Evolutionary conservation across 257 asterid genomes (phyloP).

Genomic region (Capsicum baccatum): DNA sequence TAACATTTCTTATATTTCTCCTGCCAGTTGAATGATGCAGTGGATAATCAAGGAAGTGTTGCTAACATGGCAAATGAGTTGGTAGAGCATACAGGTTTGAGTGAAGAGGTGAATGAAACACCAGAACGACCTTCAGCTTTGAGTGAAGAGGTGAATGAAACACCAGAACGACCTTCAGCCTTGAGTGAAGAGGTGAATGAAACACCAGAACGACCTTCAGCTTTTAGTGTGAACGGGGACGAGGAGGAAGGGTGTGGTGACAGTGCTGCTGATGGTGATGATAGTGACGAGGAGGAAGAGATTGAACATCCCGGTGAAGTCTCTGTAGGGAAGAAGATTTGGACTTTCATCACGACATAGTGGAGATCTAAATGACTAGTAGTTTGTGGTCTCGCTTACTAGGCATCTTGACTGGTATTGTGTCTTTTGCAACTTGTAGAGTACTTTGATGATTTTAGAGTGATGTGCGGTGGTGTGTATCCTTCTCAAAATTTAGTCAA

Average conservation of each 20-base stretch:
- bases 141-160: slow-evolving; percentile 67
- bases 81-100: slow-evolving; percentile 45
- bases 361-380: neutral
- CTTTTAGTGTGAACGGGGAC: slow-evolving; percentile 31
- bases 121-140: slow-evolving; percentile 43
- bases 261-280: slow-evolving; percentile 47
- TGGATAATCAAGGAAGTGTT: slow-evolving; percentile 40
- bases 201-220: slow-evolving; percentile 48
- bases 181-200: slow-evolving; percentile 65
- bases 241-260: slow-evolving; percentile 38
- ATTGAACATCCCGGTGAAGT: slow-evolving; percentile 87
- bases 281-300: slow-evolving; percentile 57
- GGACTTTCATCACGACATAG: slow-evolving; percentile 90
- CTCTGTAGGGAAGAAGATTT: slow-evolving; percentile 88
- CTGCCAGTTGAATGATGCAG: slow-evolving; percentile 55
- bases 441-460: slow-evolving; percentile 10
- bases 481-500: slow-evolving; percentile 25
- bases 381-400: slow-evolving; percentile 14
- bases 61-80: slow-evolving; percentile 38
- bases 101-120: slow-evolving; percentile 71
- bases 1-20: slow-evolving; percentile 31
- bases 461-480: slow-evolving; percentile 26
- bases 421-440: slow-evolving; percentile 26
- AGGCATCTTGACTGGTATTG: slow-evolving; percentile 13
- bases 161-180: slow-evolving; percentile 47